Percentiles rank a stretch among this genome's conserved stretches.
Evolutionary conservation across 768 basidiomycete species (phyloP).

Genomic region (Rhizopogon vinicolor): DNA sequence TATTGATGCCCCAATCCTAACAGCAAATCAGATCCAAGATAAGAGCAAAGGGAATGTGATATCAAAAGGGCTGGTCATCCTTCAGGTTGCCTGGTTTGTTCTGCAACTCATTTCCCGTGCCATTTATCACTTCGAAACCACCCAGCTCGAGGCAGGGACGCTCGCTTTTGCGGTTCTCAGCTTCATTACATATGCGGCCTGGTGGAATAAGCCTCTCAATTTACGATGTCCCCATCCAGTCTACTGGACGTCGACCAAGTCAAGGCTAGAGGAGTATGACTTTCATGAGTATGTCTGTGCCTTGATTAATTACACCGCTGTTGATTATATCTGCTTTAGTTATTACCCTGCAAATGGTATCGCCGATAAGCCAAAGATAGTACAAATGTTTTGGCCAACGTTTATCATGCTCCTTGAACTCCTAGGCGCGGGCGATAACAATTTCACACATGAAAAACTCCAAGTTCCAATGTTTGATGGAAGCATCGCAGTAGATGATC

Average conservation of each 20-base stretch:
- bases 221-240: slow-evolving; percentile 14
- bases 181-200: slow-evolving; percentile 24
- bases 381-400: too few relatives aligned
- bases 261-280: not conserved
- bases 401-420: too few relatives aligned
- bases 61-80: slow-evolving; percentile 27
- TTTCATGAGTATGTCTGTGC: not conserved
- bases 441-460: too few relatives aligned
- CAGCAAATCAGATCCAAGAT: slow-evolving; percentile 14
- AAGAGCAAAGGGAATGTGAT: slow-evolving; percentile 29
- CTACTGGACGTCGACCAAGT: not conserved
- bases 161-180: slow-evolving; percentile 29
- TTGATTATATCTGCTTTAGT: not conserved
- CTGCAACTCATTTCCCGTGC: slow-evolving; percentile 25
- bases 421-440: too few relatives aligned
- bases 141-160: slow-evolving; percentile 33
- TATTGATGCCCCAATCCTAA: not conserved
- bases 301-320: not conserved
- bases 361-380: too few relatives aligned
- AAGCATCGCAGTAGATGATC: not conserved
- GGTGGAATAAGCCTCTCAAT: slow-evolving; percentile 38
- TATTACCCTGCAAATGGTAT: fast-evolving
- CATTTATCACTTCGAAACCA: slow-evolving; percentile 21
- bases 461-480: not conserved
- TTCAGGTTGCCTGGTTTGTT: slow-evolving; percentile 34